Evolutionary conservation across 2,329 filamentous ascomycete genomes (phyloP).

Genomic region (Penicillium hordei): DNA sequence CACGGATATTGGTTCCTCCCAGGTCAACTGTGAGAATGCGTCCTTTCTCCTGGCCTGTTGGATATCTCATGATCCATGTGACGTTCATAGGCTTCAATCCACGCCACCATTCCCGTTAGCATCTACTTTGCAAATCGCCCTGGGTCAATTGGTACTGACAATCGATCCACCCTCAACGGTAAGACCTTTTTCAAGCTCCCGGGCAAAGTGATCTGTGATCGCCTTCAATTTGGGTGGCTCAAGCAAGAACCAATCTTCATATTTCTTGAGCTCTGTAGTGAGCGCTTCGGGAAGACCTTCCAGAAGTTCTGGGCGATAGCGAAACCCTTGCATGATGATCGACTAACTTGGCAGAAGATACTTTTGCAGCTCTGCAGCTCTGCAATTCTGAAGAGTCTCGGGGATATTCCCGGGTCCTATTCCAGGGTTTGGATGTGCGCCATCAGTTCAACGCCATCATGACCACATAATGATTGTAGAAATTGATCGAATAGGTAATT

Average conservation of each 20-base stretch:
- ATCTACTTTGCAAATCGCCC: not conserved
- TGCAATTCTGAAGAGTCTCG: not conserved
- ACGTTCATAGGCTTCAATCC: conserved; percentile 78
- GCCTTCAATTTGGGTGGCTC: conserved; percentile 72
- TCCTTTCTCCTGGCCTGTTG: conserved; percentile 72
- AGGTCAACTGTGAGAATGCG: conserved; percentile 82
- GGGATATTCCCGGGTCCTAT: not conserved
- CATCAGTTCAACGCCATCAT: conserved; percentile 19
- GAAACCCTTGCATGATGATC: conserved; percentile 15
- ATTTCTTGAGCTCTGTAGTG: conserved; percentile 67
- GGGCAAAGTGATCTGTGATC: conserved; percentile 81
- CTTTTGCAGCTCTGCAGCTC: not conserved
- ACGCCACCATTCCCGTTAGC: not conserved
- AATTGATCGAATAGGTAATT: not conserved
- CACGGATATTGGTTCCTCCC: conserved; percentile 86
- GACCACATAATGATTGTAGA: conserved; percentile 18
- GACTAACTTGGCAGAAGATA: not conserved
- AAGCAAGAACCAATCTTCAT: conserved; percentile 78
- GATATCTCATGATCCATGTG: conserved; percentile 83
- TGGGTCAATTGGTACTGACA: conserved; percentile 53
- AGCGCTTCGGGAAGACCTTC: conserved; percentile 66
- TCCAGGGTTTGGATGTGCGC: not conserved
- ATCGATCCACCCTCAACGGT: conserved; percentile 80
- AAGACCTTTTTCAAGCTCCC: conserved; percentile 75
- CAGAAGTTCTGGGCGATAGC: conserved; percentile 20